Evolutionary conservation across 495 filamentous ascomycete species (phyloP).

Genomic region (Tuber brumale): DNA sequence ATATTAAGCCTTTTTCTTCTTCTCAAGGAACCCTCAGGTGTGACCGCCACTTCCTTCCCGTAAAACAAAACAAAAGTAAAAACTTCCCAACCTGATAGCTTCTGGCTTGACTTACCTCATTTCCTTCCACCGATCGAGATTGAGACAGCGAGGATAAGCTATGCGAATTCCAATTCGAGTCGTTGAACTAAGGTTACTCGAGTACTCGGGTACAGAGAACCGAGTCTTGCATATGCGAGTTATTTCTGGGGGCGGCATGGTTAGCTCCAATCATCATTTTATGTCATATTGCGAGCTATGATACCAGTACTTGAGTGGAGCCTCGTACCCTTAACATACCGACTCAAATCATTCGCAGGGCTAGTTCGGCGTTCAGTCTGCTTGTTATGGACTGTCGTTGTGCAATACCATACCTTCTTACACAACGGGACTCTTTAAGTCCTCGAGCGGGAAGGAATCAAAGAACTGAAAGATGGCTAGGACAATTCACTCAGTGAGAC

Average conservation of each 20-base stretch:
- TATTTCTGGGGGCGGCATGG: neutral
- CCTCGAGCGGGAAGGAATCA: neutral
- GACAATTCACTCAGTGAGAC: neutral
- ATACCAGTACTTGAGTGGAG: too few relatives aligned
- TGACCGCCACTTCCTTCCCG: neutral
- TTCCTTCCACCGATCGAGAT: neutral
- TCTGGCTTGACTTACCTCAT: neutral
- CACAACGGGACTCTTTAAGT: neutral
- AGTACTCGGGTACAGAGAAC: too few relatives aligned
- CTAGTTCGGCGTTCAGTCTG: neutral
- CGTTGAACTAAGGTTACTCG: constrained; percentile 3
- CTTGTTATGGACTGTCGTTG: neutral
- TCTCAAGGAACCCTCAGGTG: neutral
- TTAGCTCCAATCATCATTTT: neutral
- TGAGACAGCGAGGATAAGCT: neutral
- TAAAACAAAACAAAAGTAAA: neutral
- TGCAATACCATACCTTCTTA: neutral
- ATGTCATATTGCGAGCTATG: neutral
- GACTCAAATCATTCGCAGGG: neutral
- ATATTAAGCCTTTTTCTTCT: neutral
- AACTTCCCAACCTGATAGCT: neutral
- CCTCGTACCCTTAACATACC: neutral
- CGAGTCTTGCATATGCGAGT: neutral
- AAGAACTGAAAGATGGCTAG: neutral
- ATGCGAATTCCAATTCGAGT: neutral